A percentile compares a stretch with the other conserved stretches of the same genome.
Conservation (phyloP, 257 asterid species). For the Salvia hispanica region DNA sequence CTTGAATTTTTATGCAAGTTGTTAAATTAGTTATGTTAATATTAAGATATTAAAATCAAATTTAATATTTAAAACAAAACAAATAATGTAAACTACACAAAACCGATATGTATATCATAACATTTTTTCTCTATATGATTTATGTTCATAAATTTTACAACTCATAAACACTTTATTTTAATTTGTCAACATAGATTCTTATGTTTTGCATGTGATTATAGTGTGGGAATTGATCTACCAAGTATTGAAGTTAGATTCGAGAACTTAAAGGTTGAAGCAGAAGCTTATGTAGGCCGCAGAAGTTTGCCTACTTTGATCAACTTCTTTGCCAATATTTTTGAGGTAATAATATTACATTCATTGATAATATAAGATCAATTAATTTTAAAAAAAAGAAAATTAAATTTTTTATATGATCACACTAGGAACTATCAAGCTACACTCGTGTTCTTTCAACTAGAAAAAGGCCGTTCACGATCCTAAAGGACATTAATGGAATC, state of each 20-base stretch:
- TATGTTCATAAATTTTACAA: too few relatives aligned
- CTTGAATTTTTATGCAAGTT: too few relatives aligned
- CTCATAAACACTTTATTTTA: background rate
- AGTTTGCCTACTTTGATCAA: conserved; percentile 44
- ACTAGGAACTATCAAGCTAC: conserved; percentile 48
- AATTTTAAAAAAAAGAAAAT: background rate
- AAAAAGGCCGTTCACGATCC: conserved; percentile 54
- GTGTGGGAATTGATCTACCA: conserved; percentile 48
- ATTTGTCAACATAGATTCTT: background rate
- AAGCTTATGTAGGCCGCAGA: conserved; percentile 42
- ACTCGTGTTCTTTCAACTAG: conserved; percentile 43
- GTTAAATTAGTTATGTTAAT: too few relatives aligned
- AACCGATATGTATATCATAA: too few relatives aligned
- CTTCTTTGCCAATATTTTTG: conserved; percentile 50
- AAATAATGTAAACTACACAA: too few relatives aligned
- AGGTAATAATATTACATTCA: conserved; percentile 40
- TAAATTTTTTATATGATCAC: background rate
- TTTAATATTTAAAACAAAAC: too few relatives aligned
- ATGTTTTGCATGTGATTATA: conserved; percentile 11
- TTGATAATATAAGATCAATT: background rate
- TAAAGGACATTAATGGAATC: conserved; percentile 57
- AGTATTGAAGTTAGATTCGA: conserved; percentile 50
- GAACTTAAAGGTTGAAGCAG: conserved; percentile 41
- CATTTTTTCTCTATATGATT: too few relatives aligned
- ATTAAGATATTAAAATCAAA: too few relatives aligned